Evolutionary conservation across 306 rosid genomes (phyloP).

Genomic region (Malus orientalis): DNA sequence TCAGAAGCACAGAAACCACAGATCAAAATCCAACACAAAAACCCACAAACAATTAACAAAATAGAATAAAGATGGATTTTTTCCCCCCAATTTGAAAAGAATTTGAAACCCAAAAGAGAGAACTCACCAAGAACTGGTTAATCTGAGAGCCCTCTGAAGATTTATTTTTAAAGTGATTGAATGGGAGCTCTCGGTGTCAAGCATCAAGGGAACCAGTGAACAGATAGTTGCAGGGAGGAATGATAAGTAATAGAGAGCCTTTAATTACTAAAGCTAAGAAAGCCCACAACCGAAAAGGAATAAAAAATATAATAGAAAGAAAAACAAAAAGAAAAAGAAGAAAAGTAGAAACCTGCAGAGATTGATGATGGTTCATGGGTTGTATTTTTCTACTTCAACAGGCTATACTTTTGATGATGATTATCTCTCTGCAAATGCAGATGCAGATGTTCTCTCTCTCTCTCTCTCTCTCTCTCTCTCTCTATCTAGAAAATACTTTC

Average conservation of each 20-base stretch:
- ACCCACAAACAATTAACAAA: background rate
- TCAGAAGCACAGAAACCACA: conserved; percentile 22
- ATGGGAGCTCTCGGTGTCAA: conserved; percentile 49
- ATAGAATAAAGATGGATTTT: conserved; percentile 1
- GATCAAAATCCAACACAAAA: conserved; percentile 26
- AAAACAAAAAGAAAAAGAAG: conserved; percentile 5
- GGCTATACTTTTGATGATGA: conserved; percentile 41
- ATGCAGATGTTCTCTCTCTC: background rate
- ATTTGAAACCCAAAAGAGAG: conserved; percentile 15
- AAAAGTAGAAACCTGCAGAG: background rate
- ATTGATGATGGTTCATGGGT: conserved; percentile 31
- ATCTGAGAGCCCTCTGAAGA: conserved; percentile 21
- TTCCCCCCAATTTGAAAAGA: conserved; percentile 2
- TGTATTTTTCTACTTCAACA: conserved; percentile 38
- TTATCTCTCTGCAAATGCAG: conserved; percentile 17
- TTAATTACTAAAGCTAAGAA: conserved; percentile 32
- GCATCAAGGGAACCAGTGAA: conserved; percentile 69
- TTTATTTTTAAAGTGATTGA: conserved; percentile 48
- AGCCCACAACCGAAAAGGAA: conserved; percentile 27
- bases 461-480: conserved; percentile 5
- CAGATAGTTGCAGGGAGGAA: conserved; percentile 37
- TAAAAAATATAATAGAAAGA: conserved; percentile 20
- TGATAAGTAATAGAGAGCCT: conserved; percentile 31
- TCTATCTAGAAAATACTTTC: conserved; percentile 15
- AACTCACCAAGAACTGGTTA: conserved; percentile 30